A percentile compares a stretch with the other conserved stretches of the same genome.
phyloP scores from a whole-genome alignment of 2,329 filamentous ascomycete genomes.

The Pseudogymnoascus sp. region DNA sequence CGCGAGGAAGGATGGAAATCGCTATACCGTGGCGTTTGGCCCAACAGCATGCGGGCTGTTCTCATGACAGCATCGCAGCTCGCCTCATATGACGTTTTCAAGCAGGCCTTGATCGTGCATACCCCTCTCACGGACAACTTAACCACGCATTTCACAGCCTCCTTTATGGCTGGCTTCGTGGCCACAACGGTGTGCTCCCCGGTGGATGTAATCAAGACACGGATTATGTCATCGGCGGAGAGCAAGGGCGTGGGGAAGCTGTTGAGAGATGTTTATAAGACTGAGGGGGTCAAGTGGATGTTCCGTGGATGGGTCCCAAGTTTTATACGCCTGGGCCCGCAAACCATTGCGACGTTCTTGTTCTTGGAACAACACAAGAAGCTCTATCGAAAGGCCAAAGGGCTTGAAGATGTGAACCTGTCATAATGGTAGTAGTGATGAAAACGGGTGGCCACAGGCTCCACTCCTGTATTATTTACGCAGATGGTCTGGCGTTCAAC shows the following conservation, averaged over 20 bases:
- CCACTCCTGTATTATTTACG: conserved; percentile 1
- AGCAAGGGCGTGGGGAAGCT: conserved; percentile 47
- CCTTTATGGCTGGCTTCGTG: conserved; percentile 69
- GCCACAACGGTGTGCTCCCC: conserved; percentile 80
- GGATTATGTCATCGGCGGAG: conserved; percentile 66
- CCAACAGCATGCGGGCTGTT: conserved; percentile 72
- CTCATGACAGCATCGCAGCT: conserved; percentile 82
- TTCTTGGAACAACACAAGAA: conserved; percentile 84
- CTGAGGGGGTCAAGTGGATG: conserved; percentile 72
- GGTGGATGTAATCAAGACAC: conserved; percentile 82
- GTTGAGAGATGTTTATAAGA: conserved; percentile 56
- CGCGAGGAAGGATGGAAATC: conserved; percentile 67
- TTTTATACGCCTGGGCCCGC: conserved; percentile 58
- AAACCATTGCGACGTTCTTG: conserved; percentile 80
- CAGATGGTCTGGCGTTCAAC: not conserved
- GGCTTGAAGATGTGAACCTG: conserved; percentile 17
- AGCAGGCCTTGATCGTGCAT: conserved; percentile 56
- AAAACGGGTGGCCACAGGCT: not conserved
- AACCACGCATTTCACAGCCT: conserved; percentile 70
- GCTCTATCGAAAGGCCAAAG: conserved; percentile 51
- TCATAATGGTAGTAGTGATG: not conserved
- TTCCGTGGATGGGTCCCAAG: conserved; percentile 87
- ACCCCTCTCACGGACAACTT: conserved; percentile 60
- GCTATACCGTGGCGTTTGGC: conserved; percentile 78
- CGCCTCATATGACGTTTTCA: conserved; percentile 78